phyloP scores from a whole-genome alignment of 2,329 filamentous ascomycete genomes.

The Xylaria sp. region DNA sequence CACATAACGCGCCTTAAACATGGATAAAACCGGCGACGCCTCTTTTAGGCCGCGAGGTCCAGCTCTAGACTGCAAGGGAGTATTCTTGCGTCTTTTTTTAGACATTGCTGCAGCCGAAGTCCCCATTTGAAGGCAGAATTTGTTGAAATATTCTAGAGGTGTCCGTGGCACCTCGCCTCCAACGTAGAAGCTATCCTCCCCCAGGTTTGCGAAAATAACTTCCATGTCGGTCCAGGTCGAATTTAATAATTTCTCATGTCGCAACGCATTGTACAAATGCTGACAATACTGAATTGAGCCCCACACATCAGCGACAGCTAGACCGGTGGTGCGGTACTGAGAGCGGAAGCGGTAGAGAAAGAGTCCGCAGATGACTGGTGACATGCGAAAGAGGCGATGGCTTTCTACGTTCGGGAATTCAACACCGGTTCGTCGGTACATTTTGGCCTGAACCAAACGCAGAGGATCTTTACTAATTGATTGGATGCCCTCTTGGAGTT shows the following conservation, averaged over 20 bases:
- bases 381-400: slow-evolving; percentile 49
- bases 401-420: slow-evolving; percentile 23
- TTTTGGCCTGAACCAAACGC: slow-evolving; percentile 25
- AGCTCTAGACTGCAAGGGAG: slow-evolving; percentile 40
- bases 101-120: slow-evolving; percentile 47
- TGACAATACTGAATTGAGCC: slow-evolving; percentile 51
- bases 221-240: slow-evolving; percentile 55
- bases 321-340: slow-evolving; percentile 47
- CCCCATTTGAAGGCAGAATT: slow-evolving; percentile 53
- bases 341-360: slow-evolving; percentile 51
- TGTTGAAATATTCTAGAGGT: slow-evolving; percentile 50
- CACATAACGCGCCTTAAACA: slow-evolving; percentile 52
- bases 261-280: slow-evolving; percentile 57
- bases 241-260: slow-evolving; percentile 44
- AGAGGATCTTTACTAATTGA: slow-evolving; percentile 43
- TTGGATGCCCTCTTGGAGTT: slow-evolving; percentile 38
- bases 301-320: slow-evolving; percentile 52
- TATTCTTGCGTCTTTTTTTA: slow-evolving; percentile 36
- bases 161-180: slow-evolving; percentile 48
- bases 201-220: slow-evolving; percentile 45
- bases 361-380: slow-evolving; percentile 53
- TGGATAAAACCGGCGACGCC: slow-evolving; percentile 47
- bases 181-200: slow-evolving; percentile 50
- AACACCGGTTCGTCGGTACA: neutral
- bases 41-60: slow-evolving; percentile 48